Evolutionary conservation across 2,329 filamentous ascomycete genomes (phyloP), one percentile per base, ranked within the genome.

Genomic region (Emmonsia crescens): DNA sequence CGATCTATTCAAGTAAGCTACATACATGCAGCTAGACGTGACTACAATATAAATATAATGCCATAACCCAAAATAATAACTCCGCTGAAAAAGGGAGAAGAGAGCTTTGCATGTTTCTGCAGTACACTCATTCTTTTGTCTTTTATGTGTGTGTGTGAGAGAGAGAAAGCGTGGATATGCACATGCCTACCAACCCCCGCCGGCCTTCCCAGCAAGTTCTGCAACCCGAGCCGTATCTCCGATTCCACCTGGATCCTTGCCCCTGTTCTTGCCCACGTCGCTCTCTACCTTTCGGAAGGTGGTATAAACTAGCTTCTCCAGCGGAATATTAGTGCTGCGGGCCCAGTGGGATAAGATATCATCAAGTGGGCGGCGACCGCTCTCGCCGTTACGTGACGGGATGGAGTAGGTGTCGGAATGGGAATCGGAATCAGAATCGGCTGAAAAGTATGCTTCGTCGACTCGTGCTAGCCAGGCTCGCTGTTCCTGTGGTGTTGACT

Each of bases 201-300:
- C 94, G 68, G 92, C 89, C 75, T 91, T 94, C 61, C 91, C 87
- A 55, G 93, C 93, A 70, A 99, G 80, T 71, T 94, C 91, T 62
- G 91, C 88, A 48, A 96, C 92, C 63, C 87, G 84, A 71, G 95
- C 89, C 51, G 89, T 87, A 71, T 91, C 88, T 63, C 81, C 81
- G 79, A 74, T 79, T 70, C 73, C 82, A 60, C 68, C 71, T 19
- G 72, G 68, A 12, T 65, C 69, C 66, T 81, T 79, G 6, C 65
- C 69, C 66, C 80, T 79, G 65, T 83, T 81, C 77, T 94, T 96
- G 58, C 94, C 94, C 51, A 99, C 91, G 73, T 97, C 91, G 77
- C 93, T 96, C 69, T 96, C 87, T 27, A 99, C 93, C 75, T 92
- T 87, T 65, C 94, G 85, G 78, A 90, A 99, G 59, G 85, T 95